These are phyloP conservation scores for Oxytropis ochrocephala DNA, from an alignment of 306 rosid species.

Conservation along the genomic window DNA sequence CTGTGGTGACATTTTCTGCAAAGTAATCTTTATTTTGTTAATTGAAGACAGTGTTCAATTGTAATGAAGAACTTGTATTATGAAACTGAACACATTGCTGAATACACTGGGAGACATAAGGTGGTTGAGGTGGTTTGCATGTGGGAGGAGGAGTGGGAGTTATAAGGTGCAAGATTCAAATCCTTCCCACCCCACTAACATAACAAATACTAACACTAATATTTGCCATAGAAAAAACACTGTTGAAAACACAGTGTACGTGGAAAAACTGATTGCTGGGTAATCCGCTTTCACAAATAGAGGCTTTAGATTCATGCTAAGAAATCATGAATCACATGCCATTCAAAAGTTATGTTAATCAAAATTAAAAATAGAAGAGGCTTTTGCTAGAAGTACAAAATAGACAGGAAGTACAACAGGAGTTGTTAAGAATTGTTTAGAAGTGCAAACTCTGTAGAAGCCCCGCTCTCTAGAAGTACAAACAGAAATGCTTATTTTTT, in stretches of 20 bases:
- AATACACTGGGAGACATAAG: not conserved
- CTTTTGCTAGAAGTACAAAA: too few relatives aligned
- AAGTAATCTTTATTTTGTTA: not conserved
- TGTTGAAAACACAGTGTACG: not conserved
- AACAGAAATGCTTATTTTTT: not conserved
- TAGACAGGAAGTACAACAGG: too few relatives aligned
- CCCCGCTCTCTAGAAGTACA: not conserved
- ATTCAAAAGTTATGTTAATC: too few relatives aligned
- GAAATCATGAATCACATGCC: not conserved
- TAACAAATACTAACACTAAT: too few relatives aligned
- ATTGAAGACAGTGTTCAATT: not conserved
- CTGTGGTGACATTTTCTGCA: not conserved
- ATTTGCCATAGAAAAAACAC: too few relatives aligned
- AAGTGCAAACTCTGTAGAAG: not conserved
- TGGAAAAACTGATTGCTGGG: not conserved
- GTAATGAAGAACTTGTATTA: not conserved
- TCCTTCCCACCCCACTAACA: not conserved
- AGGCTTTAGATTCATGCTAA: not conserved
- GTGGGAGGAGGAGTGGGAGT: not conserved
- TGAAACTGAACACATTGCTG: not conserved
- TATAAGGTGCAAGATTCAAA: too few relatives aligned
- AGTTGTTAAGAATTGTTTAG: too few relatives aligned
- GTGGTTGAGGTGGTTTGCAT: too few relatives aligned
- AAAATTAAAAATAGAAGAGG: too few relatives aligned
- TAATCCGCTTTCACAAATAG: not conserved